These are phyloP conservation scores for Calonectria multiphialidica DNA, from an alignment of 2,329 filamentous ascomycete genomes.

Conservation along the genomic window DNA sequence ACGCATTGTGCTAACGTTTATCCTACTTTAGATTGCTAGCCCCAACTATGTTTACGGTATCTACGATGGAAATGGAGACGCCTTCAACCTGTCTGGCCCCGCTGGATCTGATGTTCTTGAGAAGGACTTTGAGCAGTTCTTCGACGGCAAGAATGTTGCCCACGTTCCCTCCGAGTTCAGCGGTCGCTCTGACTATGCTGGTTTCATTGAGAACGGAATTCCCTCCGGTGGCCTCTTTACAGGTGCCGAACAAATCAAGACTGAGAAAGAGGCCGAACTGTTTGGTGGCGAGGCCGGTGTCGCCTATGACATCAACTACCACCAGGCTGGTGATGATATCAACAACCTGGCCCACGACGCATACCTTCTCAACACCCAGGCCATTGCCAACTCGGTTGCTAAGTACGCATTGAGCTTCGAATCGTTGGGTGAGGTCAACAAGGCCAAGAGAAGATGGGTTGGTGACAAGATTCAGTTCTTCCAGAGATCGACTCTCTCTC, in stretches of 20 bases:
- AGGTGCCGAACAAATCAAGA: slow-evolving; percentile 75
- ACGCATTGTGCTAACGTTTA: background rate
- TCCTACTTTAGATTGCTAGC: slow-evolving; percentile 52
- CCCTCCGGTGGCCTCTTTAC: slow-evolving; percentile 78
- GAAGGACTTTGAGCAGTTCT: slow-evolving; percentile 70
- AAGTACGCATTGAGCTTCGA: slow-evolving; percentile 55
- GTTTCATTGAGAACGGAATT: slow-evolving; percentile 75
- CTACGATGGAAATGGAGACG: slow-evolving; percentile 72
- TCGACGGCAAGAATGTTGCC: slow-evolving; percentile 56
- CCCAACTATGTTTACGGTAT: slow-evolving; percentile 66
- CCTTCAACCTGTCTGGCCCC: slow-evolving; percentile 66
- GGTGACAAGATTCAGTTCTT: slow-evolving; percentile 46
- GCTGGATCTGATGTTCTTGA: slow-evolving; percentile 72
- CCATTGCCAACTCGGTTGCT: slow-evolving; percentile 56
- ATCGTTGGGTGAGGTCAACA: slow-evolving; percentile 45
- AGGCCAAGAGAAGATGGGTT: slow-evolving; percentile 44
- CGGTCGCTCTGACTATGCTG: slow-evolving; percentile 75
- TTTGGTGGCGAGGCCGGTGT: slow-evolving; percentile 73
- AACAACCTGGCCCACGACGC: slow-evolving; percentile 55
- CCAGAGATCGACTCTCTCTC: slow-evolving; percentile 38
- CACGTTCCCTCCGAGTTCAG: slow-evolving; percentile 73
- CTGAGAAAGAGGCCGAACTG: slow-evolving; percentile 65
- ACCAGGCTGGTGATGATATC: slow-evolving; percentile 57
- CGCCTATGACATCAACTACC: slow-evolving; percentile 60
- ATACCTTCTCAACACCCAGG: slow-evolving; percentile 59